These are phyloP conservation scores for Cryptosporidium andersoni DNA, from an alignment of 169 alveolate species.

Conservation along the genomic window DNA sequence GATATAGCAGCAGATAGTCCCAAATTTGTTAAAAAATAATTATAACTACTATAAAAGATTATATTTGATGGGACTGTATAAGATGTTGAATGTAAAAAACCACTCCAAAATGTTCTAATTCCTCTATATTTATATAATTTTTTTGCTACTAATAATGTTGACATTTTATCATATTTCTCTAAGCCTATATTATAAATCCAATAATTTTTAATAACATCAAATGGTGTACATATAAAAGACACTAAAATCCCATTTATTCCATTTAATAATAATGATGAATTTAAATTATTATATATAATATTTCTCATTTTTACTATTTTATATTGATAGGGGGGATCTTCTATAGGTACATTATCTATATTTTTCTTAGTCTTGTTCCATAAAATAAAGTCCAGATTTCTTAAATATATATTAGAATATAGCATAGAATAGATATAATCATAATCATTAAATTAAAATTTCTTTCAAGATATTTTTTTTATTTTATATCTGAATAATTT, in stretches of 20 bases:
- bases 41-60: conserved; percentile 26
- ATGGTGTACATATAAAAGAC: conserved; percentile 73
- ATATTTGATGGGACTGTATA: conserved; percentile 23
- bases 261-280: neutral
- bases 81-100: conserved; percentile 1
- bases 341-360: too few relatives aligned
- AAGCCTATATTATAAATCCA: conserved; percentile 30
- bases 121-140: conserved; percentile 18
- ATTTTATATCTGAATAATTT: too few relatives aligned
- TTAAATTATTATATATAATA: too few relatives aligned
- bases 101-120: conserved; percentile 31
- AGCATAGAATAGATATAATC: too few relatives aligned
- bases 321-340: too few relatives aligned
- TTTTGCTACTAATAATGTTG: neutral
- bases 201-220: conserved; percentile 75
- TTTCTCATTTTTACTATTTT: too few relatives aligned
- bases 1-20: conserved; percentile 2
- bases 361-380: too few relatives aligned
- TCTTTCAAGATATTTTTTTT: too few relatives aligned
- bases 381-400: too few relatives aligned
- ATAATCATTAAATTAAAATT: too few relatives aligned
- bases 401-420: too few relatives aligned
- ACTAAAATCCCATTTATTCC: conserved; percentile 19
- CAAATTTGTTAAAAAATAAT: conserved; percentile 17
- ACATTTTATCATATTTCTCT: neutral